Percentiles rank a stretch among this genome's conserved stretches.
Evolutionary conservation across 345 rosid species (phyloP).

Genomic region (Camelina laxa): DNA sequence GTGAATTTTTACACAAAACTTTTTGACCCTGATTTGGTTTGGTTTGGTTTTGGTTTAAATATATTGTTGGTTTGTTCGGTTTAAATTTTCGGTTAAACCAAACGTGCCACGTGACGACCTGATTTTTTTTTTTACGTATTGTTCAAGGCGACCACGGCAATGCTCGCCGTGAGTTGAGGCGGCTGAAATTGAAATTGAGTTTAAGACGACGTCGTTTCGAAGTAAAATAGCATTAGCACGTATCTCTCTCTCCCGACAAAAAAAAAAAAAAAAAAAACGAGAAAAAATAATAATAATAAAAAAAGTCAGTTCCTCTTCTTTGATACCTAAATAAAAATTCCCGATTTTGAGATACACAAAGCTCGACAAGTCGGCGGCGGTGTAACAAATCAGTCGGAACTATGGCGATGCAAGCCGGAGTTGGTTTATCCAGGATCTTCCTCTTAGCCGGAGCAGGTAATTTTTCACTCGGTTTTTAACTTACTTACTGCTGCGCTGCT

Average conservation of each 20-base stretch:
- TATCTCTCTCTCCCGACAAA: not conserved
- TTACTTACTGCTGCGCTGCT: slow-evolving; percentile 6
- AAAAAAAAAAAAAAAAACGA: not conserved
- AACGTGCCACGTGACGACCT: not conserved
- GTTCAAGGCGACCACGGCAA: not conserved
- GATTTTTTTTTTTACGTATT: not conserved
- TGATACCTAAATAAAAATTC: slow-evolving; percentile 25
- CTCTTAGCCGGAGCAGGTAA: slow-evolving; percentile 87
- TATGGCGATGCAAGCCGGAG: slow-evolving; percentile 90
- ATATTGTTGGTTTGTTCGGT: not conserved
- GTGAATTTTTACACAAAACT: too few relatives aligned
- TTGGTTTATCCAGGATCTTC: slow-evolving; percentile 75
- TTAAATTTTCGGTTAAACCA: too few relatives aligned
- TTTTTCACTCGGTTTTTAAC: not conserved
- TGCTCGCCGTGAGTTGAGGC: slow-evolving; percentile 23
- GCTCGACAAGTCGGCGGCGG: slow-evolving; percentile 34
- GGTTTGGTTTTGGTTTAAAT: too few relatives aligned
- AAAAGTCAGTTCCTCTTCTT: not conserved
- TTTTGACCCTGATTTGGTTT: too few relatives aligned
- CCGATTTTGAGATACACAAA: slow-evolving; percentile 1
- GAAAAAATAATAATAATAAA: not conserved
- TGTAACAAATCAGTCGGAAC: slow-evolving; percentile 36
- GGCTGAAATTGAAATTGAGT: slow-evolving; percentile 2
- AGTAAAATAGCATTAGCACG: slow-evolving; percentile 12
- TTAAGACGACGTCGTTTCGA: slow-evolving; percentile 18